A percentile compares a stretch with the other conserved stretches of the same genome.
These are phyloP conservation scores for Funneliformis mosseae DNA, from an alignment of 192 early-diverging fungal genomes.

Conservation along the genomic window DNA sequence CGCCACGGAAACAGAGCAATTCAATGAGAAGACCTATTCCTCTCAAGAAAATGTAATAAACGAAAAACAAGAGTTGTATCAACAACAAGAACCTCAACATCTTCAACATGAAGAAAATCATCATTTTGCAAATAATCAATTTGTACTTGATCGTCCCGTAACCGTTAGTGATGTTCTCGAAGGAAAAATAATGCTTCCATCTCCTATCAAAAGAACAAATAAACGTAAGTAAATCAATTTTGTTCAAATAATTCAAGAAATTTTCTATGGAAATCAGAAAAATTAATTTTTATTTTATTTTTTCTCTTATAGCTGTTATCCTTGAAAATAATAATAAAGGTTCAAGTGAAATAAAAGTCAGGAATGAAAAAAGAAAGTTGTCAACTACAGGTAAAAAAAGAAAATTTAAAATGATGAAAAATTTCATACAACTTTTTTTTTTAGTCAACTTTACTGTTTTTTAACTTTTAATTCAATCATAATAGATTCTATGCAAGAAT, in stretches of 20 bases:
- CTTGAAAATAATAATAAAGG: background rate
- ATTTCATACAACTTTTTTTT: too few species aligned
- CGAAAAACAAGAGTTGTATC: background rate
- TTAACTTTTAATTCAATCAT: too few species aligned
- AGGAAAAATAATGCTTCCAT: background rate
- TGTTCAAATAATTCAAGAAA: background rate
- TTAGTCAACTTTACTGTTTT: too few species aligned
- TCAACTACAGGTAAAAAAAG: background rate
- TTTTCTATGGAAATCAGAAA: too few species aligned
- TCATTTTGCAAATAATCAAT: background rate
- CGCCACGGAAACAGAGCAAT: background rate
- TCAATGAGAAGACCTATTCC: background rate
- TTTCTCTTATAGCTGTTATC: background rate
- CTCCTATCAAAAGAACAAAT: background rate
- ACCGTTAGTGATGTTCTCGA: background rate
- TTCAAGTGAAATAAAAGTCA: background rate
- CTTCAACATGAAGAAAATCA: too few species aligned
- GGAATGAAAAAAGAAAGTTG: background rate
- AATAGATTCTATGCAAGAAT: background rate
- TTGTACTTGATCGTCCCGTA: background rate
- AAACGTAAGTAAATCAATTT: background rate
- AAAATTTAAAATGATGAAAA: too few species aligned
- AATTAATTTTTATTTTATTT: background rate
- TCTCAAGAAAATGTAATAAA: background rate
- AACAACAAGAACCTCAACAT: background rate